Evolutionary conservation across 306 rosid species (phyloP), one percentile per base, ranked within the genome.

Genomic region (Medicago lupulina): DNA sequence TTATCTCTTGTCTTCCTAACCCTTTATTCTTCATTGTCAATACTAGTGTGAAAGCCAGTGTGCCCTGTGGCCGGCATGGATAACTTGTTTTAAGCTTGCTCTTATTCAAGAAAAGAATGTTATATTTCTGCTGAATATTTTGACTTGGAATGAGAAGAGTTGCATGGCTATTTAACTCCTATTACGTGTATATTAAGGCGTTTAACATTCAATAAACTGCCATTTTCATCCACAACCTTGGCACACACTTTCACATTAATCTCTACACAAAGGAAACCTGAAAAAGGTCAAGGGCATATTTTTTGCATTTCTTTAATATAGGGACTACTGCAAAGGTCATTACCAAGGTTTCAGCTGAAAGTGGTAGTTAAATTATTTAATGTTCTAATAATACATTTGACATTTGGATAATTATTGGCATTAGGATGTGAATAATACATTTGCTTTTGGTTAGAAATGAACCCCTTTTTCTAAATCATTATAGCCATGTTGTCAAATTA

Each of bases 241-340:
- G 60, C 60, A 53, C 60, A 17, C 60, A 53, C 60, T 53, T 17
- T 53, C 60, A 17, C 28, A 16, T 53, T 53, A 53, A 53, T 53
- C 60, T 7, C 18, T 7, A 49, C 54, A 8, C 31, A 10, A 57
- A 19, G 7, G 62, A 57, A 9, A 19, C 62, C 62, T 9, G 31
- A 10, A 3, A 18, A 18, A 6, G 4, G n/a, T n/a, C n/a, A n/a
- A n/a, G n/a, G n/a, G n/a, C 2, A 55, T 55, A 31, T 31, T 31
- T 55, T 23, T 55, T 55, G 34, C 21, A 2, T 55, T 55, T 19
- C 12, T 55, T 55, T 55, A 55, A 14, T 19, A 13, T 19, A 55
- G 34, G 2, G 7, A 55, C 62, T 55, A 55, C 7, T 28, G 13
- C 34, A 55, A 55, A 28, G 4, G 31, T 28, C 31, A 28, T 28